Base-by-base conservation (phyloP, 768 basidiomycete genomes). In the Cystofilobasidium macerans region DNA sequence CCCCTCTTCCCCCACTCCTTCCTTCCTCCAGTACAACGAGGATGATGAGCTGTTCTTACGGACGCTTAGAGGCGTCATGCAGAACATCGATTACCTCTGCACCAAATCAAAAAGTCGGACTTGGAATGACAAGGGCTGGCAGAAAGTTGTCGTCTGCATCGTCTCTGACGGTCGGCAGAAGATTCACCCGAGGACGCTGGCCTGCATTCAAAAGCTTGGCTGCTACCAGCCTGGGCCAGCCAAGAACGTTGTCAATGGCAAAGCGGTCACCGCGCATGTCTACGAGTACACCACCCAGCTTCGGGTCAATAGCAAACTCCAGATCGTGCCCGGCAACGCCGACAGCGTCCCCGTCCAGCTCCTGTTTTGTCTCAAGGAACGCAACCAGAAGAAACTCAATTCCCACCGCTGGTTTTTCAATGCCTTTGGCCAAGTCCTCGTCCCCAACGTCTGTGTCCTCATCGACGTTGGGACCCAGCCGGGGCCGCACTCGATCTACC, bases 51-150 rank as follows among this genome's bases (percentile, higher is more conserved):
- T 68, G 18, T 68, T 68, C 43, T 35, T 68, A 13, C 61, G 80
- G 73, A 91, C 88, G 14, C 89, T 91, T 86, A 89, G 89, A 71
- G 83, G 87, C 63, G 88, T 89, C 57, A 86, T 89, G 78, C 89
- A 90, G 81, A 90, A 90, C 73, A 77, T 90, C 56, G 84, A 86
- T 13, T 71, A 74, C 54, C 61, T 74, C 38, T 73, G 73, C 43
- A 70, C 72, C 7, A 70, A 70, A 51, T 43, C 36, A 35, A 64
- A 81, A 51, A 88, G 86, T 22, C 70, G 69, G 61, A 87, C 79
- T 30, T 91, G 88, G 88, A 87, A 88, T n/a, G 76, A 85, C 3
- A 85, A 89, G 54, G 88, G 88, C 16, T 91, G 88, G 88, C 85
- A 89, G 78, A 90, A 89, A 75, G 84, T 89, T 42, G 88, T 91